Evolutionary conservation across 768 basidiomycete species (phyloP), one percentile per base, ranked within the genome.

Genomic region (Leucocoprinus leucothites): DNA sequence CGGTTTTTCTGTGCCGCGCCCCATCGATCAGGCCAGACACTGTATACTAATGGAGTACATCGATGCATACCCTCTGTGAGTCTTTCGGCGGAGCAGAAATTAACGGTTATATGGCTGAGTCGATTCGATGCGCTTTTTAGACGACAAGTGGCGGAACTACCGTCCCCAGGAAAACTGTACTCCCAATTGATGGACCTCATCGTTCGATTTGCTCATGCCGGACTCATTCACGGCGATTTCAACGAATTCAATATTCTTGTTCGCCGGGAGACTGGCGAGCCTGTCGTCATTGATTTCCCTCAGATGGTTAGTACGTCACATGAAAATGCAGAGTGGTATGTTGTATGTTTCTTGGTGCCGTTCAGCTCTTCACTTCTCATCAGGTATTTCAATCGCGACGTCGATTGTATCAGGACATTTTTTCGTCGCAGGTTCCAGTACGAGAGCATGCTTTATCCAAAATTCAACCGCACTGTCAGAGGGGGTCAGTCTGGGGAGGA

Each of bases 221-320:
- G 97, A 4, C 81, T 99, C n/a, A 98, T 99, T 49, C 97, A 99
- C 64, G 95, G 97, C 40, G 97, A 99, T 63, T 99, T 91, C 73
- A 99, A 99, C 72, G 97, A 99, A 67, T 99, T 98, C 77, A 98
- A 99, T 69, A 94, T 99, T 61, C 84, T 99, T 58, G 94, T 99
- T 62, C 82, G 82, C 35, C 82, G 90, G 44, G 86, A 86, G 51
- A 68, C 70, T 19, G 79, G 80, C 9, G 85, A 92, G 63, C 91
- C 95, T 6, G 72, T 98, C 50, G 84, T 99, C 41, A 99, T 99
- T 63, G 97, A 99, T 74, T 99, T 99, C 68, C 97, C 97, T 7
- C 97, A 99, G 74, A 98, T 98, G 96, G 93, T 98, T 70, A 93
- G 90, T 76, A 95, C 91, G 24, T 90, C 94, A 45, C 97, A 99